Base-by-base conservation (phyloP, 192 early-diverging fungal genomes). In the Physocladia obscura region DNA sequence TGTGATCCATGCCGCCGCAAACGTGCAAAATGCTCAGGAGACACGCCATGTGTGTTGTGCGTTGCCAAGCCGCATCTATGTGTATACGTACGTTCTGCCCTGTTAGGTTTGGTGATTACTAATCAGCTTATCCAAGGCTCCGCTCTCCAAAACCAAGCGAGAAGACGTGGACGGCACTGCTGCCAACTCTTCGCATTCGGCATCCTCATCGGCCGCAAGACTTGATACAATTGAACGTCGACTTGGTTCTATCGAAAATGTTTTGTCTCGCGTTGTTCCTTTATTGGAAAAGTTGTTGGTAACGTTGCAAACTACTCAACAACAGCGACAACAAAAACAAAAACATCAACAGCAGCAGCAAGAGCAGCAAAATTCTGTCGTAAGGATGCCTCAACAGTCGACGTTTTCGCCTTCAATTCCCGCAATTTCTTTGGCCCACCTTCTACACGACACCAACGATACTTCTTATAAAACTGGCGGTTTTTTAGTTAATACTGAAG, bases 1-100 rank as follows among this genome's bases (percentile, higher is more conserved):
- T 73, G 71, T 51, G 71, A 73, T 24, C 71, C 71, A 30, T 73
- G 71, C 61, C 49, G 71, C 24, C 30, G 38, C 30, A 63, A 65
- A 40, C 49, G 62, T 60, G 39, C 62, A 27, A 64, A 67, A 55
- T 73, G 71, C 52, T 32, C 35, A 17, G 71, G 71, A 2, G 61
- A 73, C 21, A 11, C 22, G 49, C 71, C 71, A 34, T 73, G 71
- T 51, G 24, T 39, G 19, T 26, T 26, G 32, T 73, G 71, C 51
- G 30, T 27, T 4, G 27, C 19, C 1, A 59, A 47, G 47, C 69
- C 69, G 57, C 24, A 47, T 50, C 30, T 60, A 30, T 70, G 69
- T 61, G 57, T 70, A 15, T 70, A 70, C 51, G 69, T 70, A 29
- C 26, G 69, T 70, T 6, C 1, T n/a, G n/a, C n/a, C 6, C 36